Evolutionary conservation across 2,329 filamentous ascomycete genomes (phyloP).

Genomic region (Calonectria leucothoes): DNA sequence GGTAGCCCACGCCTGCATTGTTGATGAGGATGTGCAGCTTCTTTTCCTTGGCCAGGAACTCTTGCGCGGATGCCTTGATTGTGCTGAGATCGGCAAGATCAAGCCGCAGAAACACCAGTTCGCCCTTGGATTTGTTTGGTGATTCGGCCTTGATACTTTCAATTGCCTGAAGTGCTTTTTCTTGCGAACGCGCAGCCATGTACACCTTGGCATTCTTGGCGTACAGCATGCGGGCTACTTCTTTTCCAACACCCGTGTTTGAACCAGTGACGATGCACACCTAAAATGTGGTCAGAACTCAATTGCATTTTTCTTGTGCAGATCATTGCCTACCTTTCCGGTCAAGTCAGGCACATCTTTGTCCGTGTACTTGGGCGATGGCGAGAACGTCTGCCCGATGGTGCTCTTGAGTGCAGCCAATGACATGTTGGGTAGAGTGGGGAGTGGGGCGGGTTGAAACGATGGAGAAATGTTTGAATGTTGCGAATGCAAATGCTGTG

Average conservation of each 20-base stretch:
- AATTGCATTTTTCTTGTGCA: not conserved
- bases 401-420: conserved; percentile 4
- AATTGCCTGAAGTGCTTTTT: conserved; percentile 57
- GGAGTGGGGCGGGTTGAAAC: not conserved
- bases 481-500: not conserved
- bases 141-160: conserved; percentile 49
- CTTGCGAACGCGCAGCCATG: conserved; percentile 58
- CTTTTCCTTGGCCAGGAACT: conserved; percentile 36
- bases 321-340: conserved; percentile 4
- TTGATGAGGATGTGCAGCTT: conserved; percentile 53
- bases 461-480: not conserved
- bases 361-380: conserved; percentile 10
- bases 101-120: conserved; percentile 54
- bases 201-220: conserved; percentile 65
- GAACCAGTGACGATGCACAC: conserved; percentile 63
- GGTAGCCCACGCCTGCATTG: conserved; percentile 56
- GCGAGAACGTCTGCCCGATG: not conserved
- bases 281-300: conserved; percentile 26
- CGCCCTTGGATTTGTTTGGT: conserved; percentile 48
- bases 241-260: conserved; percentile 58
- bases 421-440: not conserved
- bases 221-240: conserved; percentile 65
- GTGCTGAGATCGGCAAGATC: conserved; percentile 50
- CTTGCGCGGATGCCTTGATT: conserved; percentile 35
- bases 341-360: conserved; percentile 8